These are phyloP conservation scores for Ogataea nonfermentans DNA, from an alignment of 805 yeast genomes.

Conservation along the genomic window DNA sequence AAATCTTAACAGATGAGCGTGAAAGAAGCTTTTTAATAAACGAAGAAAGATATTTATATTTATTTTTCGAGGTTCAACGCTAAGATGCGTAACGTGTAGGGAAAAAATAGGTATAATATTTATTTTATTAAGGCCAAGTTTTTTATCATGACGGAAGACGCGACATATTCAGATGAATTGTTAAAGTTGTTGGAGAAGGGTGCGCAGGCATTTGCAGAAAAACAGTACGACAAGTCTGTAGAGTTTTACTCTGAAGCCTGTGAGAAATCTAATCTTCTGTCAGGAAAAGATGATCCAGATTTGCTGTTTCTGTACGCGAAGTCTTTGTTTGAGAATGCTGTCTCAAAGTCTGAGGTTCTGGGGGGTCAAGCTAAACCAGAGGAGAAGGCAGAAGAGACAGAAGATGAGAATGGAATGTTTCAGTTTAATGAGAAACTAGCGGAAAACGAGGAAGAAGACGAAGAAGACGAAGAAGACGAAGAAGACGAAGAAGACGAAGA, in stretches of 20 bases:
- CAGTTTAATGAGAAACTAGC: conserved; percentile 30
- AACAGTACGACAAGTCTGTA: conserved; percentile 65
- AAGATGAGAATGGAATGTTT: conserved; percentile 30
- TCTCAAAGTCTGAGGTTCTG: conserved; percentile 69
- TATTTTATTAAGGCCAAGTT: background rate
- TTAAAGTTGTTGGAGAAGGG: conserved; percentile 56
- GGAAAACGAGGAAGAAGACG: conserved; percentile 34
- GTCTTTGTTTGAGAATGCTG: conserved; percentile 75
- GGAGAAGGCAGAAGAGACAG: conserved; percentile 33
- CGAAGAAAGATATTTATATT: conserved; percentile 9
- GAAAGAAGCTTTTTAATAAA: conserved; percentile 9
- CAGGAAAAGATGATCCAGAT: conserved; percentile 70
- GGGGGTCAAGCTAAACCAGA: conserved; percentile 45
- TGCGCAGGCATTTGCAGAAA: conserved; percentile 59
- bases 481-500: conserved; percentile 26
- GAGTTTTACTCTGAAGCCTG: conserved; percentile 75
- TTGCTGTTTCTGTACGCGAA: conserved; percentile 74
- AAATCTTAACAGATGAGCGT: background rate
- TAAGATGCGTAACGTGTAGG: conserved; percentile 6
- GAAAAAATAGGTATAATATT: background rate
- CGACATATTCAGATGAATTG: conserved; percentile 41
- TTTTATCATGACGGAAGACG: conserved; percentile 6
- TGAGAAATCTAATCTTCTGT: conserved; percentile 45
- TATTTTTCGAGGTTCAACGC: conserved; percentile 12
- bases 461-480: conserved; percentile 29